Base-by-base conservation (phyloP, 1,284 basidiomycete species). In the Meira nashicola region DNA sequence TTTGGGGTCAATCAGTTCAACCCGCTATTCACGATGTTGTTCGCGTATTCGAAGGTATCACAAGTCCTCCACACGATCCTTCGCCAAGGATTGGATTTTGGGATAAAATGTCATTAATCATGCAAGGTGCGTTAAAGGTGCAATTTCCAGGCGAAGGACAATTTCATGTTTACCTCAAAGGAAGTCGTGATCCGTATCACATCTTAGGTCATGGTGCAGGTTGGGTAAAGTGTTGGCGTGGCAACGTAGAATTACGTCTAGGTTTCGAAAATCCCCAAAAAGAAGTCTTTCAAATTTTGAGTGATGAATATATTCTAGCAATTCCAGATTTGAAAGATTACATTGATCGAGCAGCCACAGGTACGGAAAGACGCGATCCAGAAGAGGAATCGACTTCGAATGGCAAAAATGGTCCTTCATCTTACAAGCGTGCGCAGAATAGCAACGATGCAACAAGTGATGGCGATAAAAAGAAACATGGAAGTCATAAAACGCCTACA, bases 41-140 rank as follows among this genome's bases (percentile, higher is more conserved):
- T 82, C 85, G 87, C 46, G 83, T 94, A 21, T 77, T 97, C 33
- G 94, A 97, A 23, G 87, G 86, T 1, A 74, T 98, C 55, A 86
- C 88, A 0, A 87, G 87, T 65, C 84, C 89, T 12, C 86, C 90
- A 39, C 84, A 86, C 40, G 94, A 98, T 79, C 83, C 86, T n/a
- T 94, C 92, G 5, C 88, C 90, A 12, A 83, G 86, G 23, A 78
- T 94, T 57, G 93, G 92, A 1, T 96, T 96, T 79, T 97, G 94
- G 94, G 93, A 97, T 77, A 97, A 86, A 86, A 80, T 95, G 33
- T 71, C 56, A 65, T 68, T 9, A 87, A 89, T 60, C 80, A 91
- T 89, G 76, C 93, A 96, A 73, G 93, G 92, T 86, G 86, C 82
- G 40, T 77, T 89, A n/a, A 82, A 83, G 55, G 80, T 89, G 39